Conservation (phyloP, 148 eudicot species). For the Cornus suecica region DNA sequence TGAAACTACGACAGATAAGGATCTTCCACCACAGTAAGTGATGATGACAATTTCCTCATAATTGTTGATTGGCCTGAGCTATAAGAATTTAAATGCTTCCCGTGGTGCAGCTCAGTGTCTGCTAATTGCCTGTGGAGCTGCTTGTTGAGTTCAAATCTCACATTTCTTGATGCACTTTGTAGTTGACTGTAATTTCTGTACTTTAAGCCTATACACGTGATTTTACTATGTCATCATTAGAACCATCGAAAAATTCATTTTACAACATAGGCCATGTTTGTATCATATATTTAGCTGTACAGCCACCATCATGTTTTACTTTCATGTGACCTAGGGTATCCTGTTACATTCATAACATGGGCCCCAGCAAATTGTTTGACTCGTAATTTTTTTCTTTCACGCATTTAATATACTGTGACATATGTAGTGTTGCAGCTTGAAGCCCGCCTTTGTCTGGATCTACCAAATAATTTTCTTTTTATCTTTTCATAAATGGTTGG, state of each 20-base stretch:
- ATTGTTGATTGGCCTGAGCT: neutral
- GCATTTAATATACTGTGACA: neutral
- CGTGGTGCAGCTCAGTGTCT: neutral
- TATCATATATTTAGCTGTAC: neutral
- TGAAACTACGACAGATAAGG: slow-evolving; percentile 76
- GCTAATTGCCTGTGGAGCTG: neutral
- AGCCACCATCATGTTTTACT: neutral
- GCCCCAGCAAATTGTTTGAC: neutral
- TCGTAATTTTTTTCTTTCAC: neutral
- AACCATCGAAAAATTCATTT: neutral
- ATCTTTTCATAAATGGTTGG: too few relatives aligned
- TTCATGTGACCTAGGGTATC: neutral
- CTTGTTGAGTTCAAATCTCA: neutral
- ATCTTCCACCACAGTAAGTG: slow-evolving; percentile 86
- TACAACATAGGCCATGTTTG: neutral
- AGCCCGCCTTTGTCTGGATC: too few relatives aligned
- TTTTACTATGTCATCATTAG: neutral
- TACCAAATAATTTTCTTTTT: too few relatives aligned
- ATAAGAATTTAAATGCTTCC: neutral
- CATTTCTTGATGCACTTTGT: neutral
- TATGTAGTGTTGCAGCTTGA: too few relatives aligned
- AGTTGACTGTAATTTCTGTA: neutral
- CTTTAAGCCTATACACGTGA: neutral
- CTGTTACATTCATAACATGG: neutral
- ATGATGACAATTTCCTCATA: neutral